Evolutionary conservation across 108 stramenopile species (phyloP), one percentile per base, ranked within the genome.

Genomic region (Stephanodiscus triporus): DNA sequence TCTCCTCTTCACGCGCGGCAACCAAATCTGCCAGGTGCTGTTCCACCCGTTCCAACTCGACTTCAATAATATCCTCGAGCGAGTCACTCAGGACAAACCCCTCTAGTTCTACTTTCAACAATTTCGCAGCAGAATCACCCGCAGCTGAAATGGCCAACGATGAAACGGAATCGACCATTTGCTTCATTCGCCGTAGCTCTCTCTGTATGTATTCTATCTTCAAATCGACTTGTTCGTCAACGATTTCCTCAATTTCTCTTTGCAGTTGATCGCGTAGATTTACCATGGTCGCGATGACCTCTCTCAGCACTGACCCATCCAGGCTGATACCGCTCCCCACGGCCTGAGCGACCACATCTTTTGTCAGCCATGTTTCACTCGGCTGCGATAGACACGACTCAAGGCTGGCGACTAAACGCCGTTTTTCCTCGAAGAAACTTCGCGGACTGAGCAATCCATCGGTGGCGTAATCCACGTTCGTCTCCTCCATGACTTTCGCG

Each of bases 241-340:
- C 76, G 70, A 70, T 72, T 20, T 70, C 72, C 9, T 64, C 71
- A 9, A 87, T 49, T 20, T 84, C 72, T 55, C 56, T 67, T 53
- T 81, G 78, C 36, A 87, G 36, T 32, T 84, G 82, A 75, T 87
- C 84, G 40, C 87, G 72, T 14, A 77, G 37, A 24, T 51, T 73
- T 9, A 87, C 83, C 87, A 87, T 87, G 40, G 68, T 68, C 23
- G 87, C 77, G 42, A 87, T 85, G n/a, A 85, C 79, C 58, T 85
- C 66, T 54, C 68, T 49, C 24, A 85, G 64, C 10, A 63, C 38
- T 49, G 60, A 43, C 34, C 69, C 72, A 59, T 87, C 73, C 14
- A 85, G 54, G 19, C 72, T 63, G 53, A 83, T 59, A 23, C 66
- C 80, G 60, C 53, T 73, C 34, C 66, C 63, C 40, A 75, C 68